Evolutionary conservation across 2,329 filamentous ascomycete genomes (phyloP), one percentile per base, ranked within the genome.

Genomic region (Karstenula rhodostoma): DNA sequence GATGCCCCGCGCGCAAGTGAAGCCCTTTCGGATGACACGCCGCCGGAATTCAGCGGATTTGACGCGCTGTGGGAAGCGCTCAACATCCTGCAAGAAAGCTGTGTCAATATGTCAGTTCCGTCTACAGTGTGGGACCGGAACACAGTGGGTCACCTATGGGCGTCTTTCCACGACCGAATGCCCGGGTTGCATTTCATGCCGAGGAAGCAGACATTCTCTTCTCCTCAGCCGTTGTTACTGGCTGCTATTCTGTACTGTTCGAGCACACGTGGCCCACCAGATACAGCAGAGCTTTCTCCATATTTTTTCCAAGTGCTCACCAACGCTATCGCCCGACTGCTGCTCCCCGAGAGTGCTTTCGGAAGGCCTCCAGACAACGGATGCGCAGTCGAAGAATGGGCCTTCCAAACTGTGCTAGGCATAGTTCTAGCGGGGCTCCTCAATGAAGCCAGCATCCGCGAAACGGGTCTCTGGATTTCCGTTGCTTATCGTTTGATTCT

Each of bases 221-320:
- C 51, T 33, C 51, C 51, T 19, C 51, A 54, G 37, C 51, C 51
- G 17, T 44, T 54, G 37, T 37, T 54, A 17, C 12, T 54, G 37
- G 51, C 51, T 29, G 35, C 51, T 23, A 54, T 54, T 33, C 35
- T 54, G 51, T 54, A 54, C 23, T 54, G 51, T 54, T 54, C 51
- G 51, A 54, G 51, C 27, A 43, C 51, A 13, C 51, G 51, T 43
- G 51, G 51, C 23, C 51, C 51, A 29, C 35, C 51, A 29, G 22
- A 43, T 13, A 54, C 51, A 5, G 51, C 51, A 17, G 33, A 54
- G 33, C 35, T 43, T 19, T 43, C 51, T 44, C 19, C 51, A 19
- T 15, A 25, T 29, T 54, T 44, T 43, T 54, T 54, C 17, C 51
- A 37, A 43, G 37, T 54, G 32, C 51, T 54, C 19, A 54, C 51